Base-by-base conservation (phyloP, 305 asterid species). In the Monarda citriodora region DNA sequence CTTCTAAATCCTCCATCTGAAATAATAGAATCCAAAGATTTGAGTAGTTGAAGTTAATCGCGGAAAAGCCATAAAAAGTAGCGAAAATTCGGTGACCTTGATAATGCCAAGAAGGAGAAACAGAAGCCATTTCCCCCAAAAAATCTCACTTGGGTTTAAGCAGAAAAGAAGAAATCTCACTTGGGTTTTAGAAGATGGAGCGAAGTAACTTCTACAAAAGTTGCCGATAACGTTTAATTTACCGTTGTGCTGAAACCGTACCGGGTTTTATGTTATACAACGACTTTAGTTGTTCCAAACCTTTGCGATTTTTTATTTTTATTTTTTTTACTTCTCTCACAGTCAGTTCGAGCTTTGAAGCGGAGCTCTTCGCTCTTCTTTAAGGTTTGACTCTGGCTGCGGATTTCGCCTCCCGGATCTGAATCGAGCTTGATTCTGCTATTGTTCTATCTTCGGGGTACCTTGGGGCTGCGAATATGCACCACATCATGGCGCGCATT, bases 1-100 rank as follows among this genome's bases (percentile, higher is more conserved):
- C 64, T 67, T 74, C 82, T 71, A 37, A 79, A 61, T 70, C 77
- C 84, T 54, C 82, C 70, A 74, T 77, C 88, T 81, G 81, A 63
- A 72, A 65, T 51, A 49, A 34, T 9, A 66, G 49, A 41, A 26
- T 29, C 9, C 7, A 36, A 48, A 18, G 5, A 15, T 63, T 53
- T 1, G 22, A 49, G 32, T 34, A 18, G 18, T 47, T 4, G 61
- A 64, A 25, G 16, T 37, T 13, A 52, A 31, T 32, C 3, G 37
- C 32, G 4, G 50, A 31, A 40, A 47, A 36, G 12, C 38, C 58
- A 46, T 6, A 51, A 44, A 45, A 25, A 15, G 59, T 22, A 29
- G 56, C 45, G 31, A 44, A 59, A 10, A 25, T 12, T 38, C 17
- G n/a, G 7, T 18, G 57, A 80, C 86, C 87, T 77, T 77, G 83